Evolutionary conservation across 1,284 basidiomycete species (phyloP).

Genomic region (Amylostereum areolatum): DNA sequence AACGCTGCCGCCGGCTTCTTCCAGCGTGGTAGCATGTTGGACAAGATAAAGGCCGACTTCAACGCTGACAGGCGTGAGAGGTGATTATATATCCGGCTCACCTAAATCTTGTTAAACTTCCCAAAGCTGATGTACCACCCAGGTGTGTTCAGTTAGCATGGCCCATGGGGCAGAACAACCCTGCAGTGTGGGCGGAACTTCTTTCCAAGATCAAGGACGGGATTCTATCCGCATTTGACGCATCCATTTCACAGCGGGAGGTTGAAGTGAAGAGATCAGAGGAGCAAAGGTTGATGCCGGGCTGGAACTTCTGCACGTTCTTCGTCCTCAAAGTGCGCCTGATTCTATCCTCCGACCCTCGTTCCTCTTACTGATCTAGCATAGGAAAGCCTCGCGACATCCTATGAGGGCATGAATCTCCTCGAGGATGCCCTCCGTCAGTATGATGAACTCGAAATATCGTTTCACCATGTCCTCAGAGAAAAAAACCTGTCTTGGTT

Average conservation of each 20-base stretch:
- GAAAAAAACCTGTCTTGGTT: conserved; percentile 91
- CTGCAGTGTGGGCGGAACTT: conserved; percentile 85
- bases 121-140: conserved; percentile 15
- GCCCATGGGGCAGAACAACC: conserved; percentile 64
- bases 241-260: conserved; percentile 70
- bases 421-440: conserved; percentile 85
- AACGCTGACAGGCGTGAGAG: conserved; percentile 86
- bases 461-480: conserved; percentile 74
- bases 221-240: conserved; percentile 77
- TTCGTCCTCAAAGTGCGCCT: conserved; percentile 80
- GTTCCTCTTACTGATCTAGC: conserved; percentile 5
- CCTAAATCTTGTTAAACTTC: conserved; percentile 3
- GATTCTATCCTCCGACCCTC: background rate
- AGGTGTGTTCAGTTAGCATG: conserved; percentile 81
- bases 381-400: conserved; percentile 90
- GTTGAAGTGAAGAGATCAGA: conserved; percentile 88
- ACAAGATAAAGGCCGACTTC: conserved; percentile 92
- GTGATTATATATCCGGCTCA: conserved; percentile 32
- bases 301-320: conserved; percentile 97
- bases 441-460: conserved; percentile 88
- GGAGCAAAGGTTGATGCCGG: conserved; percentile 79
- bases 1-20: conserved; percentile 64
- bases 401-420: conserved; percentile 87
- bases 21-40: conserved; percentile 76
- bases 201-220: conserved; percentile 88